These are phyloP conservation scores for Dryas octopetala DNA, from an alignment of 306 rosid species.

Conservation along the genomic window DNA sequence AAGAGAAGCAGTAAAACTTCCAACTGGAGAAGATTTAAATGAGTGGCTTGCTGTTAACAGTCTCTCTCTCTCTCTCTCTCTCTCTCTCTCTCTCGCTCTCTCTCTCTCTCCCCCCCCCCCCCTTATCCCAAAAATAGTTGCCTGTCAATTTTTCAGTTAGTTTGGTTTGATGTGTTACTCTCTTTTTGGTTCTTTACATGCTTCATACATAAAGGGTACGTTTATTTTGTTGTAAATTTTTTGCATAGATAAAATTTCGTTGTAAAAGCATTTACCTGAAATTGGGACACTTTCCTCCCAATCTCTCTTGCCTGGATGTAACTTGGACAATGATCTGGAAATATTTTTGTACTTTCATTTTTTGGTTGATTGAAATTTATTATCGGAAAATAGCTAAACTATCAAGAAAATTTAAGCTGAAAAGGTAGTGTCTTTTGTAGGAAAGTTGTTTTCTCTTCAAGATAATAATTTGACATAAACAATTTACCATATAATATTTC, in stretches of 20 bases:
- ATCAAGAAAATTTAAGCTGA: too few relatives aligned
- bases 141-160: neutral
- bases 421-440: too few relatives aligned
- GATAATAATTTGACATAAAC: too few relatives aligned
- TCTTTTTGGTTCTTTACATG: neutral
- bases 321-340: neutral
- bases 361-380: too few relatives aligned
- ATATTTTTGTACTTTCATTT: neutral
- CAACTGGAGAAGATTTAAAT: conserved; percentile 97
- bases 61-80: conserved; percentile 35
- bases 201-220: neutral
- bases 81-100: conserved; percentile 8
- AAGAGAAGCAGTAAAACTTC: conserved; percentile 99
- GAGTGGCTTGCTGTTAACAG: conserved; percentile 99
- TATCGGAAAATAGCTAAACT: too few relatives aligned
- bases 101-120: neutral
- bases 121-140: neutral
- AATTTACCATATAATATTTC: too few relatives aligned
- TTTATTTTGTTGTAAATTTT: neutral
- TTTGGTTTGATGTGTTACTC: neutral
- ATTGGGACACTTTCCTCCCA: neutral
- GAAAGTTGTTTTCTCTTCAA: too few relatives aligned
- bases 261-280: neutral
- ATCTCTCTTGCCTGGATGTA: neutral
- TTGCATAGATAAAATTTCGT: neutral